phyloP scores from a whole-genome alignment of 495 filamentous ascomycete species.

The Monascus purpureus region DNA sequence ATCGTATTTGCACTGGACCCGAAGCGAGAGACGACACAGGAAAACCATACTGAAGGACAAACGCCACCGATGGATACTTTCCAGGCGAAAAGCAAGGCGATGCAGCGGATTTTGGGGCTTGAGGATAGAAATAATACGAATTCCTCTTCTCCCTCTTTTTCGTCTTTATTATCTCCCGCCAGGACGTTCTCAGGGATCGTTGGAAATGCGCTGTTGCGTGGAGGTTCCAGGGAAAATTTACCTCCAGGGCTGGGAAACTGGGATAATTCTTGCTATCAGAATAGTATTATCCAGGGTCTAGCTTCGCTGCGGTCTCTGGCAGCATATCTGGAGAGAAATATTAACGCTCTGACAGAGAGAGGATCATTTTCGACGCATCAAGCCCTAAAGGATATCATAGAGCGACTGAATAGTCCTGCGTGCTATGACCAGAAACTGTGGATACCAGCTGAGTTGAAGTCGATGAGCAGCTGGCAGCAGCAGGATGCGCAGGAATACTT shows the following conservation, averaged over 20 bases:
- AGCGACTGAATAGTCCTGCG: slow-evolving; percentile 46
- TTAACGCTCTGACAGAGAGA: slow-evolving; percentile 26
- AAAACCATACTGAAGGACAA: slow-evolving; percentile 9
- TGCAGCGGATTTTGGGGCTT: slow-evolving; percentile 53
- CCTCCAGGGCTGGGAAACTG: slow-evolving; percentile 79
- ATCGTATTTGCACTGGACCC: slow-evolving; percentile 46
- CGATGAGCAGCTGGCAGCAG: slow-evolving; percentile 86
- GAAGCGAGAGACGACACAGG: slow-evolving; percentile 10
- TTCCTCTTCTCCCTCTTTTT: slow-evolving; percentile 18
- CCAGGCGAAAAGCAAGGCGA: slow-evolving; percentile 47
- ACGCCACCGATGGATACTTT: slow-evolving; percentile 11
- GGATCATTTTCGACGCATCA: slow-evolving; percentile 30
- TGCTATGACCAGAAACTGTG: slow-evolving; percentile 62
- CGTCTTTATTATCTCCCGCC: slow-evolving; percentile 33
- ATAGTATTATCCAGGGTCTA: slow-evolving; percentile 81
- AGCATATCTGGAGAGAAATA: slow-evolving; percentile 31
- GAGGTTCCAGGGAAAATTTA: slow-evolving; percentile 17
- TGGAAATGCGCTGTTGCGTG: slow-evolving; percentile 22
- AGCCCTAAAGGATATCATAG: slow-evolving; percentile 50
- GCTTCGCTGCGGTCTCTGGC: slow-evolving; percentile 57
- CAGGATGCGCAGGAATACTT: slow-evolving; percentile 99
- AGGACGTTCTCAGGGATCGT: slow-evolving; percentile 25
- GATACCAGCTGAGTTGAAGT: slow-evolving; percentile 65
- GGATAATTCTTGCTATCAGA: slow-evolving; percentile 96
- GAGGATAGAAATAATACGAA: slow-evolving; percentile 19